Evolutionary conservation across 2,329 filamentous ascomycete genomes (phyloP), one percentile per base, ranked within the genome.

Genomic region (Pseudonectria foliicola): DNA sequence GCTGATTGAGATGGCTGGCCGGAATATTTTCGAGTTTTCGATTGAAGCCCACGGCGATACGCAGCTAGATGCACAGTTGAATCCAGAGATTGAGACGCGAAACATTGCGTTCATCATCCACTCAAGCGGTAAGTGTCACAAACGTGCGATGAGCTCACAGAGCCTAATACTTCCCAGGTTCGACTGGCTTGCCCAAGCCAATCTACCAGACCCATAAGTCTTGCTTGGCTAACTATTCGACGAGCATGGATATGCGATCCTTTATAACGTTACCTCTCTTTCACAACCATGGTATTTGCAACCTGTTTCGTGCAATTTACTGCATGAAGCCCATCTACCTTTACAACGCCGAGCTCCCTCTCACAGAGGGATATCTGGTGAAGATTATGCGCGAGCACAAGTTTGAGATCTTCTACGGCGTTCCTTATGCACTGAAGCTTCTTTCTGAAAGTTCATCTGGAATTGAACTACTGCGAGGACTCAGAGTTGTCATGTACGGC

Each of bases 391-490:
- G 55, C 7, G 52, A 51, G 7, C 51, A 65, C 0, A 43, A 44
- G 6, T 47, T 72, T 1, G 66, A 80, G 34, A 68, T 73, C 13
- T 70, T 82, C 23, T 70, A 79, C 37, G 69, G 65, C 3, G 79
- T 83, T 0, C 79, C 80, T 0, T 83, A 82, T 43, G 70, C 74
- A 0, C 53, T 84, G 13, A 82, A 82, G 47, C 57, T 84, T 0
- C 61, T 83, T 1, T 69, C 70, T 1, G 80, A 83, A 49, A 67
- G 68, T 0, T 59, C 71, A 1, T 64, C 70, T 13, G 80, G 78
- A 0, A 63, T 79, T 11, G 47, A 57, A 1, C 57, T 58, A 2
- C 54, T 80, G 12, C 53, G 55, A 1, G 54, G 57, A 15, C 59
- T 70, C 10, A 69, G 74, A 44, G 46, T 75, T 2, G 73, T 80